phyloP scores from a whole-genome alignment of 176 grass and related monocot genomes.

The Avena sativa region DNA sequence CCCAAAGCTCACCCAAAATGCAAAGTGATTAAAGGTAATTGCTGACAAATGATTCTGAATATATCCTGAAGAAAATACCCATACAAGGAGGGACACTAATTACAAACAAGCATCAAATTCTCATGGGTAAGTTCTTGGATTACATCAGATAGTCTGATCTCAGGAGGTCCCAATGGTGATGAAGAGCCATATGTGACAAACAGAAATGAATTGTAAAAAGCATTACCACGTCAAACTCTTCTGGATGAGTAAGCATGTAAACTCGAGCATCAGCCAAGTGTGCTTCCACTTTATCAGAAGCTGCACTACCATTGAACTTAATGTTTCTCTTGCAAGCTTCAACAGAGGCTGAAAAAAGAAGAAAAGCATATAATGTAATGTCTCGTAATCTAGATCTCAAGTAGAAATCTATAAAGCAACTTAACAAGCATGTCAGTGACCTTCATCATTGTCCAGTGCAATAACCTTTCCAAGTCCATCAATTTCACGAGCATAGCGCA shows the following conservation, averaged over 20 bases:
- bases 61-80: background rate
- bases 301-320: constrained; percentile 80
- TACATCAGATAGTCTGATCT: background rate
- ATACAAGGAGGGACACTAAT: background rate
- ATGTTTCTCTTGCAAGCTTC: constrained; percentile 94
- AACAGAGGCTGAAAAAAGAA: constrained; percentile 74
- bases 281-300: constrained; percentile 81
- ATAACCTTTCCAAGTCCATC: constrained; percentile 79
- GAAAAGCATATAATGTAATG: background rate
- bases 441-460: constrained; percentile 92
- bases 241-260: constrained; percentile 96
- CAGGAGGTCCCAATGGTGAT: background rate
- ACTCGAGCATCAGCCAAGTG: constrained; percentile 94
- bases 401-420: constrained; percentile 9
- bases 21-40: background rate
- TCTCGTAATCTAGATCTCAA: background rate
- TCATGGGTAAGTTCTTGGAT: background rate
- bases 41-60: background rate
- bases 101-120: background rate
- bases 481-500: constrained; percentile 87
- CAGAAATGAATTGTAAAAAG: background rate
- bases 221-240: constrained; percentile 96
- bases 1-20: background rate
- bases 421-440: constrained; percentile 35
- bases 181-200: background rate